Percentiles rank a stretch among this genome's conserved stretches.
Evolutionary conservation across 2,329 filamentous ascomycete species (phyloP).

Genomic region (Hirsutella minnesotensis): DNA sequence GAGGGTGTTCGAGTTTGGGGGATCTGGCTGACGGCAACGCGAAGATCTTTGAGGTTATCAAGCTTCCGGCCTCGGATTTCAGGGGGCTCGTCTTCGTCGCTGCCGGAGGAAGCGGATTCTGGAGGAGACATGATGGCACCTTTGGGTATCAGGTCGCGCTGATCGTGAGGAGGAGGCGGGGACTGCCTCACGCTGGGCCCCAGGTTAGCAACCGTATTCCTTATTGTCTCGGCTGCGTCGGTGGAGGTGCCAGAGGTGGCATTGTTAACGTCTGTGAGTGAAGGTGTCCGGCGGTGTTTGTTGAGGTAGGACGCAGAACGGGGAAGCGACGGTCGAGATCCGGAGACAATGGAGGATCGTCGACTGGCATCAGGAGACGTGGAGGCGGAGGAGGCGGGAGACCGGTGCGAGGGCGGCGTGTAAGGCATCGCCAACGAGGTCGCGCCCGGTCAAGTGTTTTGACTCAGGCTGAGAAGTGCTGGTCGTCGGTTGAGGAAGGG

Average conservation of each 20-base stretch:
- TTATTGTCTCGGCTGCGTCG: constrained; percentile 12
- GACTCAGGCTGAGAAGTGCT: neutral
- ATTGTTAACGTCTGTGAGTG: constrained; percentile 21
- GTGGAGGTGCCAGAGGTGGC: constrained; percentile 11
- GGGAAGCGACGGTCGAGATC: constrained; percentile 42
- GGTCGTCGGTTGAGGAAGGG: neutral
- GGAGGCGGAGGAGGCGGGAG: constrained; percentile 46
- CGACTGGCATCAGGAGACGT: constrained; percentile 46
- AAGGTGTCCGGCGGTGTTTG: constrained; percentile 49
- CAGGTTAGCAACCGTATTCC: constrained; percentile 28
- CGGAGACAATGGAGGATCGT: constrained; percentile 42
- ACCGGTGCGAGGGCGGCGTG: constrained; percentile 63
- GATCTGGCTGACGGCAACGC: constrained; percentile 74
- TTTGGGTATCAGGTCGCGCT: constrained; percentile 54
- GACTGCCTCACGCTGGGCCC: constrained; percentile 60
- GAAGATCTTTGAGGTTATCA: constrained; percentile 53
- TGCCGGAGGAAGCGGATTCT: constrained; percentile 69
- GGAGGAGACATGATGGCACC: constrained; percentile 86
- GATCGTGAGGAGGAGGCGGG: constrained; percentile 67
- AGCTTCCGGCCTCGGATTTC: constrained; percentile 35
- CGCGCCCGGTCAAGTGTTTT: constrained; percentile 8
- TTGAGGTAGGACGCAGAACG: constrained; percentile 55
- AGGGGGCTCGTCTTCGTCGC: constrained; percentile 63
- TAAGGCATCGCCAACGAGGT: constrained; percentile 60
- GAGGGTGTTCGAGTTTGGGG: constrained; percentile 34